Base-by-base conservation (phyloP, 2,329 filamentous ascomycete genomes). In the Colletotrichum sp. region DNA sequence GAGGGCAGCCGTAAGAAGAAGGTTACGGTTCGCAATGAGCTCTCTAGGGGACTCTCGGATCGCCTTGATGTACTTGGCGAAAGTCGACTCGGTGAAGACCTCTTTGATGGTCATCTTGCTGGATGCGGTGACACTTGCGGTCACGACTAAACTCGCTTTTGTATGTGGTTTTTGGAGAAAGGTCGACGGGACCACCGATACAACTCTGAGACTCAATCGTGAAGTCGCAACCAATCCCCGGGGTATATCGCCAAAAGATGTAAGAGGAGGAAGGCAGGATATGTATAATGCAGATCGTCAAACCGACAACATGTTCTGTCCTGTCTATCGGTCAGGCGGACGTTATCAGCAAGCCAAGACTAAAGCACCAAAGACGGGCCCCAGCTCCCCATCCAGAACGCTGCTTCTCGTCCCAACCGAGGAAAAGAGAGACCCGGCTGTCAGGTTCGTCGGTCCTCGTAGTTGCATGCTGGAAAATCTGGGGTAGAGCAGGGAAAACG, bases 21-120 rank as follows among this genome's bases (percentile, higher is more conserved):
- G 69, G 6, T 55, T 71, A 2, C 63, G 52, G 67, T 76, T 80
- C 60, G 62, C 59, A 49, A 80, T 79, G n/a, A 80, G 36, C 67
- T 77, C 76, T 1, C 78, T 75, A 44, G 79, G 79, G 4, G 79
- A 71, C 13, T 52, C 71, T 18, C 75, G 57, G 65, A 80, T 79
- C 1, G 66, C 57, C 44, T 36, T 67, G 39, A 60, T 65, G 75
- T 80, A 80, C 39, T 77, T 77, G 36, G 73, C 1, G 80, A 69
- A 49, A 13, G 71, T 52, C 26, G 71, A 69, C 28, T 64, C 36
- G 9, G 55, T 62, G 39, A 74, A 55, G 59, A 69, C 18, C n/a
- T 39, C 21, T 26, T 69, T 74, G 36, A 74, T 10, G 28, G 65
- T n/a, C 71, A 74, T 74, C 7, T 18, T 69, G 15, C 0, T 12